Evolutionary conservation across 768 basidiomycete genomes (phyloP).

Genomic region (Kwoniella heveanensis): DNA sequence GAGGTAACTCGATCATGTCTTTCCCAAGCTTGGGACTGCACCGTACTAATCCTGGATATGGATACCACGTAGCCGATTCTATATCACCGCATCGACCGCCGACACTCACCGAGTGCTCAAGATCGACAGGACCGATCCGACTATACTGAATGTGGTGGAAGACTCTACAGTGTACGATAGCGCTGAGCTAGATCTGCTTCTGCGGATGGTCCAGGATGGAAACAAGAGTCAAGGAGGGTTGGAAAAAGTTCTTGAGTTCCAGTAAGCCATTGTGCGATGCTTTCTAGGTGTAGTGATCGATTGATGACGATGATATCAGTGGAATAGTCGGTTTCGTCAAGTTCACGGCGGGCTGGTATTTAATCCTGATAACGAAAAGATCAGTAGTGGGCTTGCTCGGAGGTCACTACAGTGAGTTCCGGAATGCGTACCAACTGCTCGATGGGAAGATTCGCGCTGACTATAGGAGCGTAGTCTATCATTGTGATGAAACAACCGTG

Average conservation of each 20-base stretch:
- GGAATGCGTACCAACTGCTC: neutral
- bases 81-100: constrained; percentile 84
- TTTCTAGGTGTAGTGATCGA: too few species aligned
- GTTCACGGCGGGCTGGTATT: constrained; percentile 95
- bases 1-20: constrained; percentile 52
- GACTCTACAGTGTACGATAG: constrained; percentile 86
- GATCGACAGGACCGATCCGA: constrained; percentile 81
- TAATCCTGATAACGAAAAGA: constrained; percentile 85
- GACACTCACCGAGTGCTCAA: constrained; percentile 89
- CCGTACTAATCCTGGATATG: too few species aligned
- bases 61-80: constrained; percentile 67
- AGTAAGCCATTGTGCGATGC: constrained; percentile 66
- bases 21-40: too few species aligned
- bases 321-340: constrained; percentile 73
- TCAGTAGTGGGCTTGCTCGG: constrained; percentile 90
- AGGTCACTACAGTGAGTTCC: constrained; percentile 70
- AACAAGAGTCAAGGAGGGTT: constrained; percentile 86
- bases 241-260: constrained; percentile 71
- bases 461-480: constrained; percentile 63
- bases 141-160: constrained; percentile 75
- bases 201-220: constrained; percentile 94
- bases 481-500: constrained; percentile 88
- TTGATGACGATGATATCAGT: constrained; percentile 26
- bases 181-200: constrained; percentile 83
- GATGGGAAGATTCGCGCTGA: constrained; percentile 17